Evolutionary conservation across 352 stramenopile genomes (phyloP), one percentile per base, ranked within the genome.

Genomic region (Phytophthora colocasiae): DNA sequence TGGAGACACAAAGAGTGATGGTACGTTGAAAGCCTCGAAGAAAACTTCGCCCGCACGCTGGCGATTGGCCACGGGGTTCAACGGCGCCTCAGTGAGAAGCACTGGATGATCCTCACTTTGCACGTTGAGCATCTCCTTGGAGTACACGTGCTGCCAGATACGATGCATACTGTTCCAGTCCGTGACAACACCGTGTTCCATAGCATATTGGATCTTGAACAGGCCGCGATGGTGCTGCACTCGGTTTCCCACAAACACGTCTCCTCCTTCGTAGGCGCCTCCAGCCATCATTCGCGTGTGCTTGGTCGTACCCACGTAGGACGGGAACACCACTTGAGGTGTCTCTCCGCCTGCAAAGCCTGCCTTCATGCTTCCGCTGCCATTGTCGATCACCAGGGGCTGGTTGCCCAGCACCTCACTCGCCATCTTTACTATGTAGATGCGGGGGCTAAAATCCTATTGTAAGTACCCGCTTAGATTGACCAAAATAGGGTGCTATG

Each of bases 141-240:
- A 90, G 73, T 96, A 96, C 17, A 96, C 77, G 66, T 97, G 89
- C 68, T 96, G 78, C 90, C 90, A 92, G 65, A 97, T 90, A 49
- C 87, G 86, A 53, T 97, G 86, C 88, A 97, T 96, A 43, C 71
- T 76, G 52, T 83, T 90, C 85, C 87, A 96, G 77, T 97, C 83
- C 46, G 77, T 86, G 41, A 97, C 81, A 4, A 96, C 73, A 45
- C 91, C 91, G 53, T 94, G 86, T 71, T 96, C 83, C 83, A 97
- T 93, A 50, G 86, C 86, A 66, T 95, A 89, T 57, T 92, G 82
- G 58, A 95, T 89, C 54, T 75, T 83, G 71, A 95, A 95, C 49
- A 95, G 71, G 15, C 86, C 86, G 53, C 86, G 86, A 70, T 95
- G 85, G 52, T 93, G 83, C 67, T 89, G 76, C 64, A 95, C 80